Percentiles rank a stretch among this genome's conserved stretches.
Conservation (phyloP, 768 basidiomycete genomes). For the Leccinum longicurvipes region DNA sequence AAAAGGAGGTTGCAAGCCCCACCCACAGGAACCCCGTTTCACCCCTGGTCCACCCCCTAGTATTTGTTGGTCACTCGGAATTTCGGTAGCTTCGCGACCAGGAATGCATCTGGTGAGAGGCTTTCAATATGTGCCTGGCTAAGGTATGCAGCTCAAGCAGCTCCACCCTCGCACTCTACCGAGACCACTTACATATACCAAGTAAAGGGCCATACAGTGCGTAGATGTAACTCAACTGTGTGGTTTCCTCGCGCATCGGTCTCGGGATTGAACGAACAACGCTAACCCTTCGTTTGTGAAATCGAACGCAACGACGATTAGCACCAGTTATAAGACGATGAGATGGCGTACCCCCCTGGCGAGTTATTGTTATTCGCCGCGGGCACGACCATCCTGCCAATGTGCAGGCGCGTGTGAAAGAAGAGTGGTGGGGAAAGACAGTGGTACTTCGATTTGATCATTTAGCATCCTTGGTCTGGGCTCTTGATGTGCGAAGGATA, state of each 20-base stretch:
- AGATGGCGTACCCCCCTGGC: conserved; percentile 58
- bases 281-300: conserved; percentile 40
- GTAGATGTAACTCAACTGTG: not conserved
- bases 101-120: conserved; percentile 32
- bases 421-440: conserved; percentile 43
- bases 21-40: too few species aligned
- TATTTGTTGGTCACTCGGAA: too few species aligned
- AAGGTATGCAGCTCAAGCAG: conserved; percentile 47
- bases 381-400: conserved; percentile 51
- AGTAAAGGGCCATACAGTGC: conserved; percentile 5
- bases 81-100: too few species aligned
- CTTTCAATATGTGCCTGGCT: conserved; percentile 50
- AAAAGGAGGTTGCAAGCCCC: too few species aligned
- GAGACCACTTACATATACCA: conserved; percentile 37
- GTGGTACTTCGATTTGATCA: conserved; percentile 3
- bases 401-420: conserved; percentile 45
- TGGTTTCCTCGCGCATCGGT: not conserved
- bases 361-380: conserved; percentile 60
- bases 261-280: conserved; percentile 5
- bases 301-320: conserved; percentile 47
- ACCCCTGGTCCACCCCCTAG: too few species aligned
- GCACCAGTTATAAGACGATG: conserved; percentile 47
- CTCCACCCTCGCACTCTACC: conserved; percentile 51
- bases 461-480: not conserved
- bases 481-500: not conserved